Conservation (phyloP, 2,329 filamentous ascomycete genomes). For the Lanzia echinophila region DNA sequence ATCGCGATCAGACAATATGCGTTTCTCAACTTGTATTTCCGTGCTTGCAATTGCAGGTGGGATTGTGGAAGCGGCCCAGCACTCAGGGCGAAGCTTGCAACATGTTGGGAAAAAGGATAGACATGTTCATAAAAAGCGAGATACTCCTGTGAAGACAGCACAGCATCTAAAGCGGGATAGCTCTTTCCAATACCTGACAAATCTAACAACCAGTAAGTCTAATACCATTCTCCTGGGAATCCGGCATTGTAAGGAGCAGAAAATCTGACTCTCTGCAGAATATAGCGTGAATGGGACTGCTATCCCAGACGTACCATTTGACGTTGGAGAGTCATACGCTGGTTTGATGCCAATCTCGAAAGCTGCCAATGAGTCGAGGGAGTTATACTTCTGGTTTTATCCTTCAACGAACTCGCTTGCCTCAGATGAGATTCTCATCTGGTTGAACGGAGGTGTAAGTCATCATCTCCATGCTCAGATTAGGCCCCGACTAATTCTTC, state of each 20-base stretch:
- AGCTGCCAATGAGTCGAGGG: constrained; percentile 40
- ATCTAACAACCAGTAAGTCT: constrained; percentile 9
- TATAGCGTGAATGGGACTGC: constrained; percentile 9
- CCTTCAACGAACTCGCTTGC: constrained; percentile 45
- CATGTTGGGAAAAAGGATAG: constrained; percentile 9
- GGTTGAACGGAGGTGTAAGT: constrained; percentile 39
- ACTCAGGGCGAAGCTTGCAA: constrained; percentile 7
- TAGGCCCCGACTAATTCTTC: background rate
- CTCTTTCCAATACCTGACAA: constrained; percentile 7
- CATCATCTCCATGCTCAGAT: background rate
- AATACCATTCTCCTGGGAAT: too few relatives aligned
- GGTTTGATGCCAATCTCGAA: constrained; percentile 52
- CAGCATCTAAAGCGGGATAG: background rate
- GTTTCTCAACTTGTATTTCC: constrained; percentile 9
- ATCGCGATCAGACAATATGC: constrained; percentile 7
- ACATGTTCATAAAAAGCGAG: background rate
- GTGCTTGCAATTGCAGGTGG: constrained; percentile 7
- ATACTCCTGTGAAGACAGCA: background rate
- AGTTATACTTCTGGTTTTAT: constrained; percentile 64
- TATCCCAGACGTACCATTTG: constrained; percentile 60
- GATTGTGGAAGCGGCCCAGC: constrained; percentile 4
- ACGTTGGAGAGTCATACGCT: constrained; percentile 61
- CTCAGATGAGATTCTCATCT: constrained; percentile 55
- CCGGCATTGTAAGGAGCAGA: background rate
- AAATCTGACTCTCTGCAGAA: background rate